Base-by-base conservation (phyloP, 2,329 filamentous ascomycete species). In the Epichloe uncinata region DNA sequence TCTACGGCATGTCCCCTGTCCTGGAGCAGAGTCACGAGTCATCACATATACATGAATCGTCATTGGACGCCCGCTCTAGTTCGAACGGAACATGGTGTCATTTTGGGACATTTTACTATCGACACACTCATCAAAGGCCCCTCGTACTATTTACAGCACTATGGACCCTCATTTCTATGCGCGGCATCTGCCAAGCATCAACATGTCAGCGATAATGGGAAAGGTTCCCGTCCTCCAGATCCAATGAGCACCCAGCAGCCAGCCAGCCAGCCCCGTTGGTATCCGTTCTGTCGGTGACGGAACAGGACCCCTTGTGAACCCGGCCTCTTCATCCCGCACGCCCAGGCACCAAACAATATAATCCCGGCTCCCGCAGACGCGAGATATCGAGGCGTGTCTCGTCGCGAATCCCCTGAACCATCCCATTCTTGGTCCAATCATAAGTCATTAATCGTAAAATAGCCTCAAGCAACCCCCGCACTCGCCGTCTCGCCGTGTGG, bases 391-490 rank as follows among this genome's bases (percentile, higher is more conserved):
- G 69, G 69, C 66, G 69, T 74, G 69, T 67, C 33, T 47, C 33
- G 20, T 41, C 22, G 18, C 8, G 3, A 45, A 40, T 7, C 13
- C 57, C 56, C 57, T 58, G 63, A 60, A 60, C 59, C 54, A 61
- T 61, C 55, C 52, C 49, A 47, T 48, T 42, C 37, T 16, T 57
- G 12, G 57, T 68, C 74, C 75, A 78, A 78, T 78, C 74, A 78
- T 73, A 68, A 69, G 58, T 71, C 73, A 65, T 74, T 66, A 68
- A 61, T 69, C 68, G 64, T 73, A 65, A 69, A 70, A 70, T 63
- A 66, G 57, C 61, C 63, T 60, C 63, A 63, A 53, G 52, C 52
- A 54, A 53, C 55, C 57, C 57, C 56, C 54, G 52, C 54, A 56
- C 52, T 54, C 60, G 49, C 48, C 55, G 54, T 54, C 55, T 50